phyloP scores from a whole-genome alignment of 495 filamentous ascomycete genomes.

The Penicillium cataractarum region DNA sequence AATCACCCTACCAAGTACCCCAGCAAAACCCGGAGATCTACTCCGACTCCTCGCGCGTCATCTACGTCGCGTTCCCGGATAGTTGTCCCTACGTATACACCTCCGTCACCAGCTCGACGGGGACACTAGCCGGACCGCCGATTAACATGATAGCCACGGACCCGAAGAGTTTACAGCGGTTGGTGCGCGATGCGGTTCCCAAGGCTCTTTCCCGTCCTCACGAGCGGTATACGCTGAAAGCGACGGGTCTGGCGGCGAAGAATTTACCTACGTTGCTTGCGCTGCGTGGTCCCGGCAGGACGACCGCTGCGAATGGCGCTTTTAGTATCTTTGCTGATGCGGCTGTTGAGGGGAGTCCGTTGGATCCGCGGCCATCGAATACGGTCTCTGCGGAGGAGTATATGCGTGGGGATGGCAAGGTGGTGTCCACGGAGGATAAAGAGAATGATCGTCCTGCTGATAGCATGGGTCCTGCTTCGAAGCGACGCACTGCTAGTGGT shows the following conservation, averaged over 20 bases:
- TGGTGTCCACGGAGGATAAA: slow-evolving; percentile 23
- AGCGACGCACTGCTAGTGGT: slow-evolving; percentile 16
- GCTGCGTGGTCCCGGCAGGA: slow-evolving; percentile 66
- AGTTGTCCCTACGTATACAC: slow-evolving; percentile 75
- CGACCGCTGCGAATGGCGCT: slow-evolving; percentile 69
- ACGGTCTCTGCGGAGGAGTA: slow-evolving; percentile 49
- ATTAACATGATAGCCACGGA: slow-evolving; percentile 50
- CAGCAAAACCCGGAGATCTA: slow-evolving; percentile 41
- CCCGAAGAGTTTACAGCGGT: slow-evolving; percentile 63
- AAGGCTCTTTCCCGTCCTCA: slow-evolving; percentile 73
- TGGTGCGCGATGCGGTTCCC: slow-evolving; percentile 74
- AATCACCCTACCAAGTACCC: slow-evolving; percentile 70
- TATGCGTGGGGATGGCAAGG: slow-evolving; percentile 25
- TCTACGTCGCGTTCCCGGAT: slow-evolving; percentile 81
- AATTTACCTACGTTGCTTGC: slow-evolving; percentile 67
- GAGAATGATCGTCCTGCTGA: slow-evolving; percentile 28
- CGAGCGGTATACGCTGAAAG: slow-evolving; percentile 66
- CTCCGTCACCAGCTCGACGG: slow-evolving; percentile 54
- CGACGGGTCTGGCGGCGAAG: slow-evolving; percentile 67
- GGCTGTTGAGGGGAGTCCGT: slow-evolving; percentile 57
- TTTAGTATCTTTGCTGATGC: slow-evolving; percentile 78
- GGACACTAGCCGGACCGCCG: slow-evolving; percentile 27
- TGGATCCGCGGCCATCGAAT: slow-evolving; percentile 53
- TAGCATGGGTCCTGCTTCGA: not conserved
- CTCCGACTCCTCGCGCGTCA: slow-evolving; percentile 60